Evolutionary conservation across 2,329 filamentous ascomycete species (phyloP).

Genomic region (Aurifilum marmelostoma): DNA sequence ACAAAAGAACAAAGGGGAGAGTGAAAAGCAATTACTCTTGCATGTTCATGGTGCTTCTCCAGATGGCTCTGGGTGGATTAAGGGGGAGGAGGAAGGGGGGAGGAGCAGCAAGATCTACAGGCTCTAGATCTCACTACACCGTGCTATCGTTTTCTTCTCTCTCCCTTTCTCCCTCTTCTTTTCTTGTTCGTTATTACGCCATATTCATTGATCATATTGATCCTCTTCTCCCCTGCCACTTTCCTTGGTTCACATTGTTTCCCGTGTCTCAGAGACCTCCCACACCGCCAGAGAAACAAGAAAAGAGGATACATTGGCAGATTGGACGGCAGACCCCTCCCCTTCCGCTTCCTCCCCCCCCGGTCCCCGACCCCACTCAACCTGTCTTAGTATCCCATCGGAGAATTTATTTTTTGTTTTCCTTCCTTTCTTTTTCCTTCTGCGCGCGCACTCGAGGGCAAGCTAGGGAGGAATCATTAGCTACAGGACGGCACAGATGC

Average conservation of each 20-base stretch:
- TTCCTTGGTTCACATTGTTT: background rate
- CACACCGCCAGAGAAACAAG: conserved; percentile 1
- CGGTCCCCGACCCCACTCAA: background rate
- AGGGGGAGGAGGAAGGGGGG: background rate
- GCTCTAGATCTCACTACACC: background rate
- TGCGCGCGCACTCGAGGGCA: background rate
- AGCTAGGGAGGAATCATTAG: background rate
- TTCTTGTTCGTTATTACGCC: no score
- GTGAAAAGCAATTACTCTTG: background rate
- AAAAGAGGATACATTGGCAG: no score
- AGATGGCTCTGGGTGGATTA: background rate
- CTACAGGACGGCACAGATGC: conserved; percentile 1
- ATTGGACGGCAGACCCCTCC: background rate
- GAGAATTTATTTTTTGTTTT: conserved; percentile 2
- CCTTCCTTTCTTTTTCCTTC: background rate
- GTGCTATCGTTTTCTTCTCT: background rate
- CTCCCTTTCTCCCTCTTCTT: no score
- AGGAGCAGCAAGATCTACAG: background rate
- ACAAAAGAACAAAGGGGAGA: background rate
- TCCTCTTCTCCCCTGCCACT: no score
- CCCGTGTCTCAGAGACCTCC: background rate
- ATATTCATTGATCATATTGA: no score
- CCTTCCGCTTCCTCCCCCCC: background rate
- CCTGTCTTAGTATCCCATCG: background rate
- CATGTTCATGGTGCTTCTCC: background rate